phyloP scores from a whole-genome alignment of 2,329 filamentous ascomycete species.

The Fusarium sp. region DNA sequence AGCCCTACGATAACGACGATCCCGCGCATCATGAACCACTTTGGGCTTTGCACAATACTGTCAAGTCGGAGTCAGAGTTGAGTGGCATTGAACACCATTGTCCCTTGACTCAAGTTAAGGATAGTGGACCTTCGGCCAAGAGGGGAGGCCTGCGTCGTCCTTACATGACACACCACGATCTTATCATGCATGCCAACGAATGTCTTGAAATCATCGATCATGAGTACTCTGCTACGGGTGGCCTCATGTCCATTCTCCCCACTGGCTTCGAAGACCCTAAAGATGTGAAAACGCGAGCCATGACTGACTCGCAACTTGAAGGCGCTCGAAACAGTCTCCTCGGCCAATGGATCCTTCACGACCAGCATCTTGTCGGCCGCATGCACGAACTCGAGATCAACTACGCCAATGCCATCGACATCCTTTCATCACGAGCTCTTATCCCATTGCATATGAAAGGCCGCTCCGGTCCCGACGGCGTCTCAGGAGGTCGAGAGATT shows the following conservation, averaged over 20 bases:
- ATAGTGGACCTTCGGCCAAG: constrained; percentile 35
- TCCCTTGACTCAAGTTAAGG: constrained; percentile 55
- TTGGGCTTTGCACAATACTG: constrained; percentile 61
- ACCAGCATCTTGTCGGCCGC: constrained; percentile 66
- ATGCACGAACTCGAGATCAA: constrained; percentile 70
- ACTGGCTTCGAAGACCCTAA: constrained; percentile 48
- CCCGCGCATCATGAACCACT: constrained; percentile 62
- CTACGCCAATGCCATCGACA: constrained; percentile 65
- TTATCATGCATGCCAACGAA: constrained; percentile 70
- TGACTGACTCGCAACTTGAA: constrained; percentile 52
- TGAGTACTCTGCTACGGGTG: constrained; percentile 68
- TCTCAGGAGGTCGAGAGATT: constrained; percentile 65
- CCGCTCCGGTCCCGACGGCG: constrained; percentile 64
- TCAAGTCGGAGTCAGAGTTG: constrained; percentile 59
- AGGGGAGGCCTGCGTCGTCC: constrained; percentile 49
- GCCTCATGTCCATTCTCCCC: constrained; percentile 68
- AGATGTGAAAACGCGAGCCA: constrained; percentile 43
- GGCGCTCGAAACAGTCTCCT: constrained; percentile 65
- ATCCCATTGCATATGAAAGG: constrained; percentile 67
- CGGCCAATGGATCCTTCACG: constrained; percentile 69
- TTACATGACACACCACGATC: constrained; percentile 62
- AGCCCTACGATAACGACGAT: constrained; percentile 64
- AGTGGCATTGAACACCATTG: constrained; percentile 61
- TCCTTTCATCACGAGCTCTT: constrained; percentile 63
- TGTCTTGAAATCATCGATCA: constrained; percentile 72